Evolutionary conservation across 2,329 filamentous ascomycete species (phyloP).

Genomic region (Colletotrichum cordylinicola): DNA sequence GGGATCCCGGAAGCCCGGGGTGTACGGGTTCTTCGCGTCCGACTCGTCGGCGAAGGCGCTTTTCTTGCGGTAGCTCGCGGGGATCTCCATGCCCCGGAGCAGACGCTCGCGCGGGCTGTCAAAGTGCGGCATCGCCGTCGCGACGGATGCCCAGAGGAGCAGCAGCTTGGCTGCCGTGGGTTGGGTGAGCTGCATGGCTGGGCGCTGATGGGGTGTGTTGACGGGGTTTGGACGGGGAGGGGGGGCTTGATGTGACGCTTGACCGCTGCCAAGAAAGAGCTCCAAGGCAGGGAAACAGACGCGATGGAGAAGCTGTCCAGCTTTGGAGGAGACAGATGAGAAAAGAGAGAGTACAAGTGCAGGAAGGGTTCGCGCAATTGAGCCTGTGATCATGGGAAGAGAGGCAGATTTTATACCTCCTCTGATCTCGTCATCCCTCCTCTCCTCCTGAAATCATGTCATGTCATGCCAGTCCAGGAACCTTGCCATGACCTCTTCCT

Average conservation of each 20-base stretch:
- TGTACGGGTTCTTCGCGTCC: conserved; percentile 54
- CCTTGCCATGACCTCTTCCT: conserved; percentile 18
- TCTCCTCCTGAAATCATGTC: neutral
- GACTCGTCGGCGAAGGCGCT: conserved; percentile 26
- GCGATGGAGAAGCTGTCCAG: neutral
- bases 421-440: neutral
- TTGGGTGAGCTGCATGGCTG: conserved; percentile 20
- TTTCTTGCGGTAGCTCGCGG: conserved; percentile 44
- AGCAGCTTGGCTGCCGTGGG: conserved; percentile 17
- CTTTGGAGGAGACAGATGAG: neutral
- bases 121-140: conserved; percentile 27
- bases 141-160: conserved; percentile 12
- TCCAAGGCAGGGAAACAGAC: neutral
- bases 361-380: neutral
- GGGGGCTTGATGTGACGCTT: neutral
- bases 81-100: conserved; percentile 53
- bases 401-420: conserved; percentile 2
- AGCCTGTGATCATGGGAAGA: neutral
- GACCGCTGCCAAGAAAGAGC: neutral
- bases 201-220: neutral
- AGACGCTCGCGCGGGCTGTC: conserved; percentile 63
- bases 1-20: conserved; percentile 63
- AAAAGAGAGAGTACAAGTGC: neutral
- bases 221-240: neutral
- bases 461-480: neutral